A percentile compares a stretch with the other conserved stretches of the same genome.
phyloP scores from a whole-genome alignment of 2,329 filamentous ascomycete species.

The Claviceps paspali region DNA sequence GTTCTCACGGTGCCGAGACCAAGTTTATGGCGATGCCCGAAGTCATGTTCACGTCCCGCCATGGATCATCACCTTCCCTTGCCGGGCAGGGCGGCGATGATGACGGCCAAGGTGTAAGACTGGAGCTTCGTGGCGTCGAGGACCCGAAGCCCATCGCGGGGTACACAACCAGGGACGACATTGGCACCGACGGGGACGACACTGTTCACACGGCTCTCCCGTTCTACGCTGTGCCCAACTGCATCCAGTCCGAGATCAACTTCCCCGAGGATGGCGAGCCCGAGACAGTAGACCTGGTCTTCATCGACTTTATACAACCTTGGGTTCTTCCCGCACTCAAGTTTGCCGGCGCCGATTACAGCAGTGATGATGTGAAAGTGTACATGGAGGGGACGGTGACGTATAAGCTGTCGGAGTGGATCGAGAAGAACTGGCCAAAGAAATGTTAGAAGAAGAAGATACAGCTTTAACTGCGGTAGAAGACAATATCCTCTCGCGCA shows the following conservation, averaged over 20 bases:
- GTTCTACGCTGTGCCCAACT: constrained; percentile 71
- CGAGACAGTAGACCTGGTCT: constrained; percentile 71
- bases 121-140: constrained; percentile 17
- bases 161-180: constrained; percentile 81
- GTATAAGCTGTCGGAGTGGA: constrained; percentile 40
- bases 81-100: constrained; percentile 5
- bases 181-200: constrained; percentile 75
- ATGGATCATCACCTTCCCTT: constrained; percentile 3
- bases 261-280: constrained; percentile 46
- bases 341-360: constrained; percentile 37
- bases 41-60: constrained; percentile 14
- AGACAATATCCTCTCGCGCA: too few relatives aligned
- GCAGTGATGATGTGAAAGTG: constrained; percentile 27
- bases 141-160: constrained; percentile 37
- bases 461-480: too few relatives aligned
- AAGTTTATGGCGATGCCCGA: constrained; percentile 37
- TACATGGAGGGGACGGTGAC: constrained; percentile 43
- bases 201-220: constrained; percentile 63
- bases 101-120: constrained; percentile 11
- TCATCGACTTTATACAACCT: constrained; percentile 77
- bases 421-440: constrained; percentile 40
- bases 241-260: constrained; percentile 52
- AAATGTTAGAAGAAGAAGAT: constrained; percentile 29
- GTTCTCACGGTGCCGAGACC: constrained; percentile 20
- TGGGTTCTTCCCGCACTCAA: constrained; percentile 66